Percentiles rank a stretch among this genome's conserved stretches.
Conservation (phyloP, 805 yeast genomes). For the Lipomyces kockii region DNA sequence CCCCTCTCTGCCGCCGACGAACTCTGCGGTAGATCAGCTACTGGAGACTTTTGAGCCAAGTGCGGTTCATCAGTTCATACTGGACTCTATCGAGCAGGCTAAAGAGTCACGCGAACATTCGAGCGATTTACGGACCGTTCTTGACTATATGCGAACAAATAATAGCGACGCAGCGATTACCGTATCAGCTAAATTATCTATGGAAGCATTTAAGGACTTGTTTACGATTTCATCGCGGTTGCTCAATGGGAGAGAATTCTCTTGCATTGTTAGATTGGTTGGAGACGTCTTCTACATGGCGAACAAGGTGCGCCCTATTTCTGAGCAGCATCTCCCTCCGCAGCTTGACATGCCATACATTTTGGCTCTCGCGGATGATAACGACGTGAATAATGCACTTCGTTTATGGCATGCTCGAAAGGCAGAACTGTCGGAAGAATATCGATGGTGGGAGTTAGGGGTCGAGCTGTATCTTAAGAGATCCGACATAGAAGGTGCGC, state of each 20-base stretch:
- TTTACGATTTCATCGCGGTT: constrained; percentile 5
- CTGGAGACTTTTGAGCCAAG: constrained; percentile 9
- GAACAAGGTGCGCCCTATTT: neutral
- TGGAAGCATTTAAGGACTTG: neutral
- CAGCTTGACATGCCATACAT: constrained; percentile 8
- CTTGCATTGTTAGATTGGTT: neutral
- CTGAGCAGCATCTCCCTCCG: neutral
- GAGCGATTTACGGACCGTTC: neutral
- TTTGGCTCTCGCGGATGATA: constrained; percentile 10
- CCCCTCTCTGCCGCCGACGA: neutral
- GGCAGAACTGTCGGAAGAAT: neutral
- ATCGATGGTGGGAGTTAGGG: constrained; percentile 24
- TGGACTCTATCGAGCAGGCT: neutral
- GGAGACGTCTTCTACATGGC: constrained; percentile 21
- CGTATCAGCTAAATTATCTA: constrained; percentile 1
- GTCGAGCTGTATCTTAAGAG: constrained; percentile 14
- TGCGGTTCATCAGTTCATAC: neutral
- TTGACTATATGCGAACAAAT: neutral
- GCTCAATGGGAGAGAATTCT: neutral
- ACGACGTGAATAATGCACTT: constrained; percentile 14
- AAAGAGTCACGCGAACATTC: neutral
- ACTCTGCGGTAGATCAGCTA: constrained; percentile 11
- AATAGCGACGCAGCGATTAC: neutral
- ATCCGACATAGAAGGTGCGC: constrained; percentile 22
- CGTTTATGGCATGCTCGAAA: constrained; percentile 13